Conservation (phyloP, 305 asterid species). For the Stenogyne calaminthoides region DNA sequence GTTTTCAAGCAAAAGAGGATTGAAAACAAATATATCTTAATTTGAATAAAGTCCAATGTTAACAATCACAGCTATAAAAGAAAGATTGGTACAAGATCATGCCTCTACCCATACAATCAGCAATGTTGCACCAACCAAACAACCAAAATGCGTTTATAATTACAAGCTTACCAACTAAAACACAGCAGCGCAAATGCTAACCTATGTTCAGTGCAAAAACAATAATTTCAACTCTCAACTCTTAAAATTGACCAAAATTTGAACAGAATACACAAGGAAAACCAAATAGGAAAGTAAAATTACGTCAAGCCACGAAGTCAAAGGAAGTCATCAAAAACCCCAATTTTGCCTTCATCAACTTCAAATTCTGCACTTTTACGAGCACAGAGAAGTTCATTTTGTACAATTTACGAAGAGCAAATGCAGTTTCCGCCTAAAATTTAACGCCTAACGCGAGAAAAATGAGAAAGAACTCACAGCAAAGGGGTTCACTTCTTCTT, state of each 20-base stretch:
- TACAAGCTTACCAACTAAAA: neutral
- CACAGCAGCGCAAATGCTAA: neutral
- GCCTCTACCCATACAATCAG: constrained; percentile 1
- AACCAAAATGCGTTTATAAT: constrained; percentile 7
- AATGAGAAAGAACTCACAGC: constrained; percentile 53
- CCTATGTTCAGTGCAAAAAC: neutral
- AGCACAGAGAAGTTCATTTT: neutral
- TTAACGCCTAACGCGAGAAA: neutral
- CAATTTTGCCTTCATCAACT: constrained; percentile 20
- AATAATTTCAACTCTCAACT: neutral
- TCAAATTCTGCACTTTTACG: constrained; percentile 14
- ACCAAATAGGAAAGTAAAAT: neutral
- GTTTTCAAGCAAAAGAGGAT: neutral
- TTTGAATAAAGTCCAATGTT: neutral
- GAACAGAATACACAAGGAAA: neutral
- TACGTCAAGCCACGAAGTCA: constrained; percentile 33
- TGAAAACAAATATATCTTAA: neutral
- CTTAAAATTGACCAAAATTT: constrained; percentile 8
- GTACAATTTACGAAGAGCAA: neutral
- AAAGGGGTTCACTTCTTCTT: constrained; percentile 95
- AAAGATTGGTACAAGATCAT: constrained; percentile 16
- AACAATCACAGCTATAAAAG: constrained; percentile 9
- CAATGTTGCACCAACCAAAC: constrained; percentile 20
- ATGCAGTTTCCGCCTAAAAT: neutral
- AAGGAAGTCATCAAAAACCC: constrained; percentile 29